Conservation (phyloP, 768 basidiomycete genomes). For the Pleurotus giganteus region DNA sequence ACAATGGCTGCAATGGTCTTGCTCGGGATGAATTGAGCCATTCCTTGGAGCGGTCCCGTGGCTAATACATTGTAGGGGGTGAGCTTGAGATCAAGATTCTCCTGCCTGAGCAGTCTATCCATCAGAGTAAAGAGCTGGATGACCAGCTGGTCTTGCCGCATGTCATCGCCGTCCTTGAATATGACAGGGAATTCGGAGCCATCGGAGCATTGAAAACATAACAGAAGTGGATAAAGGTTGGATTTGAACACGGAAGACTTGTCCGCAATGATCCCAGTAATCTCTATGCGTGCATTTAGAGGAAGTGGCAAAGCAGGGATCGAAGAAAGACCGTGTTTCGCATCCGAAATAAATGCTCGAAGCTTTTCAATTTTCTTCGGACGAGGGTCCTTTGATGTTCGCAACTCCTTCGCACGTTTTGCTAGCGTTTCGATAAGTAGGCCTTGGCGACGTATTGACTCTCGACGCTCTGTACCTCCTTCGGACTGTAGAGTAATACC, state of each 20-base stretch:
- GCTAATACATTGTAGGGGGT: constrained; percentile 93
- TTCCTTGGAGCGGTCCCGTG: constrained; percentile 88
- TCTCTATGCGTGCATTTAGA: constrained; percentile 80
- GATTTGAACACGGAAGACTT: constrained; percentile 97
- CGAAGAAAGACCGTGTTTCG: constrained; percentile 78
- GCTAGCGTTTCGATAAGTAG: constrained; percentile 85
- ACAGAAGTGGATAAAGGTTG: constrained; percentile 86
- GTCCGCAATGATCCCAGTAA: constrained; percentile 87
- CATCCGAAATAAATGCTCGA: constrained; percentile 78
- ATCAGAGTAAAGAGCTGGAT: constrained; percentile 98
- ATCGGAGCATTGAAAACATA: constrained; percentile 86
- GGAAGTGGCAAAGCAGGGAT: constrained; percentile 86
- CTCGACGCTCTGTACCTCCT: constrained; percentile 78
- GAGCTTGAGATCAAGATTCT: constrained; percentile 91
- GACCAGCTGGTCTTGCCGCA: constrained; percentile 97
- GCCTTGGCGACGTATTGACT: constrained; percentile 88
- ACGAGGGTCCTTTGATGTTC: constrained; percentile 87
- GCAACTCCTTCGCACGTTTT: constrained; percentile 82
- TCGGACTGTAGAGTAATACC: constrained; percentile 44
- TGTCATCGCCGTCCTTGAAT: constrained; percentile 98
- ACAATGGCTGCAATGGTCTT: constrained; percentile 95
- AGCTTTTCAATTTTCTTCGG: constrained; percentile 98
- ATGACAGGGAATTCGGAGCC: constrained; percentile 91
- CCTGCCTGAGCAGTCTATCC: constrained; percentile 90
- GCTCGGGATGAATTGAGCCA: constrained; percentile 95